These are phyloP conservation scores for Wickerhamomyces sydowiorum DNA, from an alignment of 805 yeast genomes.

Conservation along the genomic window DNA sequence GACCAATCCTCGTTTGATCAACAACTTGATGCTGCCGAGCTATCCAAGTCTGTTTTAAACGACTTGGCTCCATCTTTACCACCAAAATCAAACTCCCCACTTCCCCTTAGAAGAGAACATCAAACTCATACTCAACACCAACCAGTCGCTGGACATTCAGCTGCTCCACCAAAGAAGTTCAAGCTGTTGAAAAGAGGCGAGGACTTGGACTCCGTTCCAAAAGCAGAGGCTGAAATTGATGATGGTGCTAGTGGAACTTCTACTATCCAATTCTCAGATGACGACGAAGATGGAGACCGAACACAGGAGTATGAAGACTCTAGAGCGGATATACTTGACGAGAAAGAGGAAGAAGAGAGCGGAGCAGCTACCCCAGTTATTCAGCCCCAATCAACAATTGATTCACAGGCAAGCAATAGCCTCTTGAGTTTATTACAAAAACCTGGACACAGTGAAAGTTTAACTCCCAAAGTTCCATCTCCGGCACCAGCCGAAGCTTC, in stretches of 20 bases:
- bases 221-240: neutral
- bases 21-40: constrained; percentile 1
- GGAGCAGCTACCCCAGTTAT: neutral
- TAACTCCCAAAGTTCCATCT: too few relatives aligned
- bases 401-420: constrained; percentile 3
- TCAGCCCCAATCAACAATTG: neutral
- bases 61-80: constrained; percentile 10
- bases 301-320: neutral
- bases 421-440: constrained; percentile 4
- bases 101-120: neutral
- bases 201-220: constrained; percentile 16
- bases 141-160: neutral
- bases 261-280: constrained; percentile 16
- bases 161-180: constrained; percentile 21
- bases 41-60: constrained; percentile 7
- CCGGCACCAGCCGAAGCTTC: too few relatives aligned
- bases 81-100: constrained; percentile 14
- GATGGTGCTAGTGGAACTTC: constrained; percentile 11
- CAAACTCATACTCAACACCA: neutral
- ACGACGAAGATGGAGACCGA: constrained; percentile 7
- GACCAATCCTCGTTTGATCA: constrained; percentile 10
- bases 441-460: too few relatives aligned
- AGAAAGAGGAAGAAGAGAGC: neutral
- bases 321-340: constrained; percentile 1
- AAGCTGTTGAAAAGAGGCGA: constrained; percentile 33